Evolutionary conservation across 2,329 filamentous ascomycete genomes (phyloP).

Genomic region (Clonostachys byssicola): DNA sequence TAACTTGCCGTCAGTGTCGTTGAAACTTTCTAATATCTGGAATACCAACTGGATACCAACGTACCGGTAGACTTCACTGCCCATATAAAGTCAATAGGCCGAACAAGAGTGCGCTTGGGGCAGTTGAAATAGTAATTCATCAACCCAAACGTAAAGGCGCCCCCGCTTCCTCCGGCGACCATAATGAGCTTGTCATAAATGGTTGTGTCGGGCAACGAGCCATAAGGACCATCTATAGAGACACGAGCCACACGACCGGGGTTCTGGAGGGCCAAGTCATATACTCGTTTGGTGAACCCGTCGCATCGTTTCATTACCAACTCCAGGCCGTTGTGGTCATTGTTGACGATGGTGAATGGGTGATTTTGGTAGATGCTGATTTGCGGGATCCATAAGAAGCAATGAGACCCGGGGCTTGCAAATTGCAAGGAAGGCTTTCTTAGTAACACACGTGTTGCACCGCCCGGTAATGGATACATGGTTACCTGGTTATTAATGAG

Average conservation of each 20-base stretch:
- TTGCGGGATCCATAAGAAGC: conserved; percentile 50
- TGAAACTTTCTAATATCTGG: neutral
- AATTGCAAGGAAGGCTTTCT: conserved; percentile 27
- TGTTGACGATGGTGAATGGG: conserved; percentile 49
- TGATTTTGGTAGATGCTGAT: conserved; percentile 46
- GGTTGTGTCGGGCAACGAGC: conserved; percentile 39
- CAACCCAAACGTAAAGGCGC: conserved; percentile 13
- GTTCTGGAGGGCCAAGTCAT: conserved; percentile 34
- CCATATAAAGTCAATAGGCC: neutral
- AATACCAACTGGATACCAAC: neutral
- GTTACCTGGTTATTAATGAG: neutral
- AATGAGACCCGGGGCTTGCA: conserved; percentile 29
- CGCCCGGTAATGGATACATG: conserved; percentile 32
- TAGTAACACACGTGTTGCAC: conserved; percentile 38
- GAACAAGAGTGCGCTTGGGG: neutral
- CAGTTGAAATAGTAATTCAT: neutral
- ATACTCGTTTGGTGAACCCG: conserved; percentile 48
- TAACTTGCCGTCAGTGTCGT: neutral
- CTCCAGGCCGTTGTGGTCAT: conserved; percentile 32
- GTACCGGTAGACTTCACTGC: neutral
- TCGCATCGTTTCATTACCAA: conserved; percentile 44
- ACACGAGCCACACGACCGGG: conserved; percentile 34
- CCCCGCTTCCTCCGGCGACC: conserved; percentile 15
- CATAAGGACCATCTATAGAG: conserved; percentile 51
- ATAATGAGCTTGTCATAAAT: conserved; percentile 14